Evolutionary conservation across 805 yeast genomes (phyloP).

Genomic region (Naumovozyma dairenensis): DNA sequence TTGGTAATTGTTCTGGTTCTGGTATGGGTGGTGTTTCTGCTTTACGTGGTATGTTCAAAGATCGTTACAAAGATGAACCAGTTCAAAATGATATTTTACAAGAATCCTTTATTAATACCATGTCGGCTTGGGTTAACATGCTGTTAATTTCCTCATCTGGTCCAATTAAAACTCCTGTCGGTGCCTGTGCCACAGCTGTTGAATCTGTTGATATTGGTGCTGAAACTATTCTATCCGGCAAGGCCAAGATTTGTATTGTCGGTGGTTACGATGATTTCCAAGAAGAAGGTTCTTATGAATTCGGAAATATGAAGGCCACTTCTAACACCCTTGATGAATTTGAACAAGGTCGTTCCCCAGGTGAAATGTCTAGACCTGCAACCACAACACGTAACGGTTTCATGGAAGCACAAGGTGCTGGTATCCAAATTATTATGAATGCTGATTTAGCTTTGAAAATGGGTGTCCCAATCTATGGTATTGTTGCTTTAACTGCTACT

Average conservation of each 20-base stretch:
- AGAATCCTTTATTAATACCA: slow-evolving; percentile 97
- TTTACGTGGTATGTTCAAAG: slow-evolving; percentile 94
- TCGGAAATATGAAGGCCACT: slow-evolving; percentile 98
- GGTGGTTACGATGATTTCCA: slow-evolving; percentile 99
- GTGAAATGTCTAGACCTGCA: slow-evolving; percentile 97
- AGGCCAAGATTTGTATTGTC: slow-evolving; percentile 91
- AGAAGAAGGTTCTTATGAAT: slow-evolving; percentile 96
- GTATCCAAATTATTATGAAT: slow-evolving; percentile 92
- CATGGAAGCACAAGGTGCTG: slow-evolving; percentile 99
- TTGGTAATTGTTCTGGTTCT: slow-evolving; percentile 98
- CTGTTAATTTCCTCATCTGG: slow-evolving; percentile 92
- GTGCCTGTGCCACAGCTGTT: slow-evolving; percentile 98
- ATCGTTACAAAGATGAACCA: slow-evolving; percentile 84
- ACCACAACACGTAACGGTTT: slow-evolving; percentile 94
- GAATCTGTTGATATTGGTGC: slow-evolving; percentile 95
- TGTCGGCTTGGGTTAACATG: slow-evolving; percentile 99
- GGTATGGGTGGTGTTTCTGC: slow-evolving; percentile 99
- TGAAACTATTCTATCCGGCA: slow-evolving; percentile 85
- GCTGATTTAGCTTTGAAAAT: slow-evolving; percentile 88
- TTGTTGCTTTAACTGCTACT: slow-evolving; percentile 88
- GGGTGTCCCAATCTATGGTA: slow-evolving; percentile 99
- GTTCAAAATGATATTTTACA: slow-evolving; percentile 96
- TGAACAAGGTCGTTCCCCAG: slow-evolving; percentile 94
- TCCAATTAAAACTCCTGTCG: slow-evolving; percentile 98
- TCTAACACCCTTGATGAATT: slow-evolving; percentile 81